phyloP scores from a whole-genome alignment of 805 yeast species.

The Candida quercuum region DNA sequence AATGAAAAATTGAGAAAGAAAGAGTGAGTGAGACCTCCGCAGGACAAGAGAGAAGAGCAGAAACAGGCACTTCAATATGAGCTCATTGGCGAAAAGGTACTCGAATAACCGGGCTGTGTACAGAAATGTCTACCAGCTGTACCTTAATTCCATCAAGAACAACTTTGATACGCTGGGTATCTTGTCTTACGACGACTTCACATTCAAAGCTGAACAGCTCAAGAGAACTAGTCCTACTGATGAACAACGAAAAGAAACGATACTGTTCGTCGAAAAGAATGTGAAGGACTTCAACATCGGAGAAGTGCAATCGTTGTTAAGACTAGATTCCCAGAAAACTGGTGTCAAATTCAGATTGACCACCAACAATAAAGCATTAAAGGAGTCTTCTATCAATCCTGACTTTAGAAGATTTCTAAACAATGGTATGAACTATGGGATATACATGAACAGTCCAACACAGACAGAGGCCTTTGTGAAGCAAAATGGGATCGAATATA shows the following conservation, averaged over 20 bases:
- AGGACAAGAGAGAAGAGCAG: no score
- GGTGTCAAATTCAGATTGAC: conserved; percentile 13
- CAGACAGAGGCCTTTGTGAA: neutral
- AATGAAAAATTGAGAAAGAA: no score
- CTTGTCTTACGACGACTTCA: neutral
- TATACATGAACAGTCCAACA: conserved; percentile 12
- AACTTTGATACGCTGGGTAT: neutral
- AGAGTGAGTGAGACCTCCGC: no score
- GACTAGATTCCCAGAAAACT: conserved; percentile 5
- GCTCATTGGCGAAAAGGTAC: neutral
- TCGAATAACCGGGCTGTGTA: no score
- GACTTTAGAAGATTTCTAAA: conserved; percentile 13
- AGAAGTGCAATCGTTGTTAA: conserved; percentile 12
- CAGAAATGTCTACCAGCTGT: neutral
- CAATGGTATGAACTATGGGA: conserved; percentile 15
- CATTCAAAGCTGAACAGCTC: neutral
- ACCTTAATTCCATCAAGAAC: neutral
- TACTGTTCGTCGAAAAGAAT: conserved; percentile 12
- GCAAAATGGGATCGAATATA: neutral
- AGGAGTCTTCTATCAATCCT: conserved; percentile 8
- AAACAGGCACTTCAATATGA: no score
- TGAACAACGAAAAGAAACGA: neutral
- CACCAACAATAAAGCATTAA: conserved; percentile 7
- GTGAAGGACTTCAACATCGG: conserved; percentile 13
- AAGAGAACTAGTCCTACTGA: neutral